These are phyloP conservation scores for Misopates orontium DNA, from an alignment of 257 asterid genomes.

Conservation along the genomic window DNA sequence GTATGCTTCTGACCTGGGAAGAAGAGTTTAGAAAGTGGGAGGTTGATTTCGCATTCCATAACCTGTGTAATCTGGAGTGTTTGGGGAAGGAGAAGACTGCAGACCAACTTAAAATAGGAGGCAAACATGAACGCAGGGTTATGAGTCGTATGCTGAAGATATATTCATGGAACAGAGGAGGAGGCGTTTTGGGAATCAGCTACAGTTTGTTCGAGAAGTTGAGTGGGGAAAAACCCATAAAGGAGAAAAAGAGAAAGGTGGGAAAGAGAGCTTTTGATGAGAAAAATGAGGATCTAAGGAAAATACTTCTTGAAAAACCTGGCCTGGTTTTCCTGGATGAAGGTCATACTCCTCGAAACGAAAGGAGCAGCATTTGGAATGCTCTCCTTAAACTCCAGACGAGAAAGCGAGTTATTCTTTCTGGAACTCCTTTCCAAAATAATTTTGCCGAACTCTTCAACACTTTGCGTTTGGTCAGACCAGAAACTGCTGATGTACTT, in stretches of 20 bases:
- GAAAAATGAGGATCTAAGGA: background rate
- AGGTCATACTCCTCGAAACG: constrained; percentile 40
- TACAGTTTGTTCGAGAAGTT: constrained; percentile 29
- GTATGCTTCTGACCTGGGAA: constrained; percentile 47
- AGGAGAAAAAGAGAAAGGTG: background rate
- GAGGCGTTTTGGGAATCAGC: constrained; percentile 37
- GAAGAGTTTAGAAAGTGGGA: constrained; percentile 42
- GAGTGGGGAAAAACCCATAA: constrained; percentile 21
- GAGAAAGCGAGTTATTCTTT: constrained; percentile 32
- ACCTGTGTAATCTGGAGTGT: constrained; percentile 28
- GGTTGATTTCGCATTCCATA: constrained; percentile 35
- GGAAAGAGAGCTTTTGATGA: background rate
- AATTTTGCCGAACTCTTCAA: constrained; percentile 39
- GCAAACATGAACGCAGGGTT: background rate
- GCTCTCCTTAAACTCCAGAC: constrained; percentile 29
- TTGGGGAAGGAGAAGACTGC: constrained; percentile 29
- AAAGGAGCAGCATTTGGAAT: constrained; percentile 36
- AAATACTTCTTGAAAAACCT: constrained; percentile 33
- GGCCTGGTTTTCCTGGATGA: constrained; percentile 42
- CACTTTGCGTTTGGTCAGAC: constrained; percentile 34
- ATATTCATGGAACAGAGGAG: constrained; percentile 26
- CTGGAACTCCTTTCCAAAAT: constrained; percentile 48
- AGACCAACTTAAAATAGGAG: background rate
- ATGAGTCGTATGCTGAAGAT: constrained; percentile 24
- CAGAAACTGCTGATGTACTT: constrained; percentile 24